Evolutionary conservation across 768 basidiomycete species (phyloP).

Genomic region (Antrodiella citrinella): DNA sequence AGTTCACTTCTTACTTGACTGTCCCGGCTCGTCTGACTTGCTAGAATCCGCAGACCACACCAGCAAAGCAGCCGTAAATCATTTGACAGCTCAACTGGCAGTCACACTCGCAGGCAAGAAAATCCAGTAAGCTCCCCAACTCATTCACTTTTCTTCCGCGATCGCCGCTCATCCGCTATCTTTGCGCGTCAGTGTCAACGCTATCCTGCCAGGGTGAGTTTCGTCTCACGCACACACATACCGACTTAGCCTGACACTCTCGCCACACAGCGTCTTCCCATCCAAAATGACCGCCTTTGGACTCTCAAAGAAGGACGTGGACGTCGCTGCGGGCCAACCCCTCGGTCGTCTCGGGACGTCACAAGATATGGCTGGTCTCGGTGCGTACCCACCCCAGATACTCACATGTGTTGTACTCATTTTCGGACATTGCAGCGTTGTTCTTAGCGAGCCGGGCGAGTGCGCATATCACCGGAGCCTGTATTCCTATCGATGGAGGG

Average conservation of each 20-base stretch:
- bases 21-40: slow-evolving; percentile 3
- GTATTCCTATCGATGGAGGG: slow-evolving; percentile 62
- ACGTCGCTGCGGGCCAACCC: slow-evolving; percentile 48
- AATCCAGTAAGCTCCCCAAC: slow-evolving; percentile 73
- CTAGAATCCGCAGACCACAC: slow-evolving; percentile 48
- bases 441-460: slow-evolving; percentile 57
- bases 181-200: slow-evolving; percentile 55
- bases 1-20: too few relatives aligned
- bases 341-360: slow-evolving; percentile 65
- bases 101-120: slow-evolving; percentile 49
- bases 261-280: slow-evolving; percentile 51
- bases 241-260: slow-evolving; percentile 1
- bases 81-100: slow-evolving; percentile 67
- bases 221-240: neutral
- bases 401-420: neutral
- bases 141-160: slow-evolving; percentile 2
- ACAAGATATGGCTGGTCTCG: slow-evolving; percentile 64
- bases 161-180: too few relatives aligned
- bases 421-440: slow-evolving; percentile 14
- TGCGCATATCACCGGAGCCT: slow-evolving; percentile 67
- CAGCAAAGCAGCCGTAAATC: slow-evolving; percentile 84
- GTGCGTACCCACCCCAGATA: slow-evolving; percentile 13
- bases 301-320: slow-evolving; percentile 44
- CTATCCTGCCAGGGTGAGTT: slow-evolving; percentile 70
- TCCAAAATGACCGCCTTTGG: slow-evolving; percentile 81